These are phyloP conservation scores for Aspergillus sp. DNA, from an alignment of 2,329 filamentous ascomycete species.

Conservation along the genomic window DNA sequence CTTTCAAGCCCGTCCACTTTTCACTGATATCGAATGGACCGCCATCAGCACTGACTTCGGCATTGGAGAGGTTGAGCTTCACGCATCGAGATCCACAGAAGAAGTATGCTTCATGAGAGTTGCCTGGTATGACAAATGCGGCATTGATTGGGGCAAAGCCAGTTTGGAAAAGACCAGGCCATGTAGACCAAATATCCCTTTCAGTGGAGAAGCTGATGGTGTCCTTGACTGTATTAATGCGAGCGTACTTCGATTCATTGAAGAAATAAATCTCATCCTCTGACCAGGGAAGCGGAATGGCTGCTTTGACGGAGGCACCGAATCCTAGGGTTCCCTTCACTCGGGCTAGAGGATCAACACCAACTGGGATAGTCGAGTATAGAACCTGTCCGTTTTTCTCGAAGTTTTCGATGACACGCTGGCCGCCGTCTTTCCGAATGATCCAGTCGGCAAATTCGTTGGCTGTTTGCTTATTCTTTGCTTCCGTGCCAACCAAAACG, in stretches of 20 bases:
- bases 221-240: not conserved
- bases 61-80: not conserved
- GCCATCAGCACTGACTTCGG: not conserved
- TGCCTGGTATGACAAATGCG: not conserved
- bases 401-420: not conserved
- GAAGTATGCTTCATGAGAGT: not conserved
- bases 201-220: not conserved
- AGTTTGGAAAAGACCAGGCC: not conserved
- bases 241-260: not conserved
- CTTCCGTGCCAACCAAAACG: not conserved
- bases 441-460: not conserved
- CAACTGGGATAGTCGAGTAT: not conserved
- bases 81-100: not conserved
- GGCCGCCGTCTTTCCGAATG: not conserved
- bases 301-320: not conserved
- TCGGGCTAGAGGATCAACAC: not conserved
- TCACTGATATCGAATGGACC: not conserved
- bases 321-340: not conserved
- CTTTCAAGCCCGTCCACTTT: not conserved
- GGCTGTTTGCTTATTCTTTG: not conserved
- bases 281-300: not conserved
- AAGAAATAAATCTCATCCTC: not conserved
- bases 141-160: not conserved
- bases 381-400: not conserved
- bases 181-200: not conserved